Percentiles rank a stretch among this genome's conserved stretches.
These are phyloP conservation scores for Chenopodium suecicum DNA, from an alignment of 148 eudicot species.

Conservation along the genomic window DNA sequence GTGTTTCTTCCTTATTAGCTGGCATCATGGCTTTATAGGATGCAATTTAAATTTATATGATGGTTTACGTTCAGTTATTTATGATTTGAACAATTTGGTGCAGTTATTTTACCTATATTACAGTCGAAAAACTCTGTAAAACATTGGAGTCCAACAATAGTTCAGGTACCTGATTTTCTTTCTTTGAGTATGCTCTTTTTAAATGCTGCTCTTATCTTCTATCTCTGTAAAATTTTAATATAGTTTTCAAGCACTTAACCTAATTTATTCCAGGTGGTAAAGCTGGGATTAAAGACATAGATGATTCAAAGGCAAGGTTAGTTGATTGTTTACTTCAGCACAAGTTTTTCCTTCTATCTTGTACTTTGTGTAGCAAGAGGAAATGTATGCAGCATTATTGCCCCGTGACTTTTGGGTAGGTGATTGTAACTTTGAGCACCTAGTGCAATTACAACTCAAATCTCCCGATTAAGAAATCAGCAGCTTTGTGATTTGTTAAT, in stretches of 20 bases:
- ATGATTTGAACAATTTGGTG: constrained; percentile 10
- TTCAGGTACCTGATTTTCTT: constrained; percentile 40
- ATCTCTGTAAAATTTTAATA: not conserved
- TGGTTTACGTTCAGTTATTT: not conserved
- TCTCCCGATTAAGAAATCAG: too few species aligned
- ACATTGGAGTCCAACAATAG: constrained; percentile 40
- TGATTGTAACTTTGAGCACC: too few species aligned
- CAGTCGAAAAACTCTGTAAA: constrained; percentile 54
- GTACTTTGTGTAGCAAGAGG: not conserved
- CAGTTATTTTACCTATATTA: constrained; percentile 71
- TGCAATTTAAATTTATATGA: not conserved
- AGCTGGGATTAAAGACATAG: constrained; percentile 25
- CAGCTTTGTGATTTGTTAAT: too few species aligned
- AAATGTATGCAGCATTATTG: not conserved
- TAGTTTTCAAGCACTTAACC: not conserved
- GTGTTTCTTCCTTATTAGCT: not conserved
- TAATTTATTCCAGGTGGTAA: constrained; percentile 29
- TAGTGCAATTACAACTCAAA: too few species aligned
- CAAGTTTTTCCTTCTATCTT: not conserved
- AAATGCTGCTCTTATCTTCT: not conserved
- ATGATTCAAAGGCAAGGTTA: constrained; percentile 51
- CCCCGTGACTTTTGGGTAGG: too few species aligned
- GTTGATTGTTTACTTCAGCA: constrained; percentile 21
- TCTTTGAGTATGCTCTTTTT: not conserved
- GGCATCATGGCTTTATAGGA: not conserved